These are phyloP conservation scores for Quercus berberidifolia DNA, from an alignment of 306 rosid species.

Conservation along the genomic window DNA sequence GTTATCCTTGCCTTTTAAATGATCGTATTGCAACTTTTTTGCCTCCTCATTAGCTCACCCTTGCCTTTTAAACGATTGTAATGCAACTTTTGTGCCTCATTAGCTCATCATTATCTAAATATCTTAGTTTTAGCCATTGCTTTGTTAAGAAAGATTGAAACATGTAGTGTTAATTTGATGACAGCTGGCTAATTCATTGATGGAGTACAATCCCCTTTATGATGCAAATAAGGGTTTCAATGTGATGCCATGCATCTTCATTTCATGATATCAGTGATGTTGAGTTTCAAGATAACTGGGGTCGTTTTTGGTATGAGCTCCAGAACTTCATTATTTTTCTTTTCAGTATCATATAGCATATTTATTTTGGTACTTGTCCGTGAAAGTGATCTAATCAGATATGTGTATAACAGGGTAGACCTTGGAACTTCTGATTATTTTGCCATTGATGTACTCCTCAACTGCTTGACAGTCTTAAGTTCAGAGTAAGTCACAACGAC, in stretches of 20 bases:
- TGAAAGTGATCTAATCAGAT: slow-evolving; percentile 6
- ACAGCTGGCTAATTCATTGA: slow-evolving; percentile 69
- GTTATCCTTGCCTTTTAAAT: not conserved
- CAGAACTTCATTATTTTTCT: not conserved
- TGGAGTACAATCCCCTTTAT: slow-evolving; percentile 72
- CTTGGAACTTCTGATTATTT: slow-evolving; percentile 82
- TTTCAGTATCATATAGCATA: too few relatives aligned
- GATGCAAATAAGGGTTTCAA: slow-evolving; percentile 76
- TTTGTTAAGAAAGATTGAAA: slow-evolving; percentile 13
- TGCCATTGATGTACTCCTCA: slow-evolving; percentile 82
- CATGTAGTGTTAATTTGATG: slow-evolving; percentile 19
- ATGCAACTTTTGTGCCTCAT: not conserved
- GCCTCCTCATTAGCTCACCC: not conserved
- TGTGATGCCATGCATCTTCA: slow-evolving; percentile 84
- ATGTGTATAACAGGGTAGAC: slow-evolving; percentile 71
- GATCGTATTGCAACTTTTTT: not conserved
- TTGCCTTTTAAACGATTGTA: not conserved
- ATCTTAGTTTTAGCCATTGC: not conserved
- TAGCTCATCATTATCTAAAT: not conserved
- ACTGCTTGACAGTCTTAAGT: slow-evolving; percentile 79
- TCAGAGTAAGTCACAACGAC: slow-evolving; percentile 63
- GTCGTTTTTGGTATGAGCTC: slow-evolving; percentile 75
- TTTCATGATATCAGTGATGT: slow-evolving; percentile 88
- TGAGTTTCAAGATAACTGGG: slow-evolving; percentile 95
- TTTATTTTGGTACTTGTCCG: not conserved